A percentile compares a stretch with the other conserved stretches of the same genome.
Evolutionary conservation across 345 rosid genomes (phyloP).

Genomic region (Salix purpurea): DNA sequence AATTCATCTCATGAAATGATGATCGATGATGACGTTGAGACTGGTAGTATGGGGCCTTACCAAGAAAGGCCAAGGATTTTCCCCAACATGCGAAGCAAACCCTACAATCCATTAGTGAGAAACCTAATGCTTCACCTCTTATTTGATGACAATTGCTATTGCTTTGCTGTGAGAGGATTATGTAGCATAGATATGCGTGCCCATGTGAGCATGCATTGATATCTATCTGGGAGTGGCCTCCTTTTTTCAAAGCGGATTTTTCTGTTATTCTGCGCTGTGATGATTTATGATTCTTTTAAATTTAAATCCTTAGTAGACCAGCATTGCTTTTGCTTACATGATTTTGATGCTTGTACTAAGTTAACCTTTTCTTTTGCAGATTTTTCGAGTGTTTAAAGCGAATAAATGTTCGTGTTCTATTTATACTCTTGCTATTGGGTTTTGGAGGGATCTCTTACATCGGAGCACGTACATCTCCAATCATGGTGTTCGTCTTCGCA

Average conservation of each 20-base stretch:
- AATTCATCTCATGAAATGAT: constrained; percentile 61
- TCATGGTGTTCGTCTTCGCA: constrained; percentile 85
- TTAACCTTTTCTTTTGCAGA: constrained; percentile 41
- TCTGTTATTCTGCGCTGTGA: neutral
- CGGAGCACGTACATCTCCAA: constrained; percentile 88
- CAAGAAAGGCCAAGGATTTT: constrained; percentile 79
- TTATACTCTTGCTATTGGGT: constrained; percentile 57
- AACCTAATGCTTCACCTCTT: neutral
- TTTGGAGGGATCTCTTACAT: constrained; percentile 71
- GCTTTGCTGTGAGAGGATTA: neutral
- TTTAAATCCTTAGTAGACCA: neutral
- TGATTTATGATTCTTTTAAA: neutral
- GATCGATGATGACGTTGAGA: constrained; percentile 88
- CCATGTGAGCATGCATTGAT: neutral
- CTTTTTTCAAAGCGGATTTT: neutral
- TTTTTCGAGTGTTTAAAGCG: constrained; percentile 72
- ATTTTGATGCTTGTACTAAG: neutral
- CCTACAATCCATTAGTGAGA: constrained; percentile 72
- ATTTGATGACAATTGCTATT: neutral
- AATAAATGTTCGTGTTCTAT: constrained; percentile 73
- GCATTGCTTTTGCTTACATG: neutral
- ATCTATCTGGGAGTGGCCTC: neutral
- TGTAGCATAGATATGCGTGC: no score
- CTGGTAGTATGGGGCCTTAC: constrained; percentile 64
- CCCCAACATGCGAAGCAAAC: constrained; percentile 82